phyloP scores from a whole-genome alignment of 1,284 basidiomycete species.

The Marasmius tenuissimus region DNA sequence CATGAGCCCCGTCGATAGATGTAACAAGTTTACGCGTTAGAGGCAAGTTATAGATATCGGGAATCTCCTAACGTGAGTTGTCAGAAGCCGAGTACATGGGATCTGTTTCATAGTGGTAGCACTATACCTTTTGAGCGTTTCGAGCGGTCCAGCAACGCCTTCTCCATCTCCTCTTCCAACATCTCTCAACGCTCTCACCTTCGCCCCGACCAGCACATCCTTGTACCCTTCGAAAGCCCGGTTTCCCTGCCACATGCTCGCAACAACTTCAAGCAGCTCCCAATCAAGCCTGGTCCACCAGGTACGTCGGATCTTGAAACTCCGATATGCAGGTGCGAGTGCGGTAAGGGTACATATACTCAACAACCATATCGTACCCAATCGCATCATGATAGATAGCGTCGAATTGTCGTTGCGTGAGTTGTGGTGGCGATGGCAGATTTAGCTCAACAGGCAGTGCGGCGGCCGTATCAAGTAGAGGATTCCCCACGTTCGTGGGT shows the following conservation, averaged over 20 bases:
- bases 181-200: neutral
- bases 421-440: too few relatives aligned
- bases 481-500: neutral
- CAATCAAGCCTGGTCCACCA: conserved; percentile 78
- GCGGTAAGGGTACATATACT: conserved; percentile 46
- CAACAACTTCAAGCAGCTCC: conserved; percentile 63
- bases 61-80: conserved; percentile 47
- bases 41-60: conserved; percentile 75
- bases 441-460: conserved; percentile 23
- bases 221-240: conserved; percentile 62
- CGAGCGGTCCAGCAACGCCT: neutral
- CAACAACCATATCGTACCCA: conserved; percentile 54
- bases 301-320: conserved; percentile 59
- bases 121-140: neutral
- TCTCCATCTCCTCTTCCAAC: neutral
- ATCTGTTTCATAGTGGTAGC: neutral
- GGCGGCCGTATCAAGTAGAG: neutral
- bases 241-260: conserved; percentile 68
- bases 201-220: conserved; percentile 58
- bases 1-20: conserved; percentile 65
- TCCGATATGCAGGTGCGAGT: conserved; percentile 49
- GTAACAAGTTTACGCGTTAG: conserved; percentile 68
- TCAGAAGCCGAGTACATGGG: neutral
- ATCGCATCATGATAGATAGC: conserved; percentile 52
- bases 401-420: conserved; percentile 32